A percentile compares a stretch with the other conserved stretches of the same genome.
These are phyloP conservation scores for Crotalaria pallida DNA, from an alignment of 306 rosid species.

Conservation along the genomic window DNA sequence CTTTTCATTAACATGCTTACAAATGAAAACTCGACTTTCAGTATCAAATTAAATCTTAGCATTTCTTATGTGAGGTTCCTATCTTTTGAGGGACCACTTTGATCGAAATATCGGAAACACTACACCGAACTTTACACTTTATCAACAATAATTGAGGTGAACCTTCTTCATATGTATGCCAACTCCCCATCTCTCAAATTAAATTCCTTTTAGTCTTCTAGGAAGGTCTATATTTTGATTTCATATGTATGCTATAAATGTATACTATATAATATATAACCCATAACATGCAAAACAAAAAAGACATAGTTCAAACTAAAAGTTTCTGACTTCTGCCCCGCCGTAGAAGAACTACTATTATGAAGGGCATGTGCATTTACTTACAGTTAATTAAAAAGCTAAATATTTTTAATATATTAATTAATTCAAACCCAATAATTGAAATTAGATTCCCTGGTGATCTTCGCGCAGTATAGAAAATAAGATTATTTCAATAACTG, in stretches of 20 bases:
- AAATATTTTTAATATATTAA: too few species aligned
- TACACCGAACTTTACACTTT: slow-evolving; percentile 35
- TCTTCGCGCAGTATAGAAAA: too few species aligned
- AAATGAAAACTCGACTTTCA: slow-evolving; percentile 18
- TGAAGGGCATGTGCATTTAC: too few species aligned
- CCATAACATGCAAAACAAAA: too few species aligned
- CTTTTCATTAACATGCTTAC: slow-evolving; percentile 21
- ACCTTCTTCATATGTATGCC: neutral
- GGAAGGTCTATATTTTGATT: neutral
- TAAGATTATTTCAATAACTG: too few species aligned
- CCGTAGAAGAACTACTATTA: neutral
- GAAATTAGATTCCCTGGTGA: too few species aligned
- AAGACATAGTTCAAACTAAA: neutral
- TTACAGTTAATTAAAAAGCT: too few species aligned
- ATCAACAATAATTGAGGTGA: slow-evolving; percentile 44
- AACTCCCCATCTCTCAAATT: neutral
- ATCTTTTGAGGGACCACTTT: slow-evolving; percentile 35
- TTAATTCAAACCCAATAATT: too few species aligned
- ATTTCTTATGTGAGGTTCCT: slow-evolving; percentile 2
- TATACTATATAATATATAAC: too few species aligned
- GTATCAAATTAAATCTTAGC: slow-evolving; percentile 1
- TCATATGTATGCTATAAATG: neutral
- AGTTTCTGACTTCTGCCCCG: neutral
- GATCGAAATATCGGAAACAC: slow-evolving; percentile 22
- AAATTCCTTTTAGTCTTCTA: neutral